Base-by-base conservation (phyloP, 2,329 filamentous ascomycete genomes). In the Fusarium poae region DNA sequence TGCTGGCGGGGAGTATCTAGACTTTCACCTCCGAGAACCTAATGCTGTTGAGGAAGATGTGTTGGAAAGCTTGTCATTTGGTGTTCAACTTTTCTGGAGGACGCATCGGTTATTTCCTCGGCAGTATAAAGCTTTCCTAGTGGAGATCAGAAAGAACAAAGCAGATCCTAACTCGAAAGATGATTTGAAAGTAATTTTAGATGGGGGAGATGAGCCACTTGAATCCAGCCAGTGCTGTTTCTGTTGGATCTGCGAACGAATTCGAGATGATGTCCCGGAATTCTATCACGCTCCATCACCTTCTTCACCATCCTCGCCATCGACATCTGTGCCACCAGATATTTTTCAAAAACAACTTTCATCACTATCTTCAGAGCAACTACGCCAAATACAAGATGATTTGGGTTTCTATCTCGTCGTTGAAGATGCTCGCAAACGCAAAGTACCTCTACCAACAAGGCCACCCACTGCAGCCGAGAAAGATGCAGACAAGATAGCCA, bases 211-310 rank as follows among this genome's bases (percentile, higher is more conserved):
- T 4, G 23, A 37, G 2, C 23, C 57, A 1, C 10, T 20, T 3
- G 8, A 5, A 4, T 30, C 40, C 3, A 5, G 23, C 5, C 53
- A 42, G 15, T 6, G 10, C 15, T 68, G 65, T 15, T 56, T 40
- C 6, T 68, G 65, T 20, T 67, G 65, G 65, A 68, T 51, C 5
- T 68, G 65, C 12, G 65, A 68, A 25, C 54, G 59, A 2, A 68
- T 68, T 12, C 65, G 65, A 3, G 54, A 68, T 3, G 44, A 65
- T n/a, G 5, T 49, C 18, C 54, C 65, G 4, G 52, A 43, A 13
- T 68, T 68, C 11, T 15, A 21, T 2, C 62, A 68, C 20, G 20
- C 18, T n/a, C 39, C 63, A 9, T 21, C 20, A 9, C 18, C 23
- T 5, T 2, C 6, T 8, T 3, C 13, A 6, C 11, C 25, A 11